Percentiles rank a stretch among this genome's conserved stretches.
These are phyloP conservation scores for Plectosphaerella sp. DNA, from an alignment of 2,329 filamentous ascomycete genomes.

Conservation along the genomic window DNA sequence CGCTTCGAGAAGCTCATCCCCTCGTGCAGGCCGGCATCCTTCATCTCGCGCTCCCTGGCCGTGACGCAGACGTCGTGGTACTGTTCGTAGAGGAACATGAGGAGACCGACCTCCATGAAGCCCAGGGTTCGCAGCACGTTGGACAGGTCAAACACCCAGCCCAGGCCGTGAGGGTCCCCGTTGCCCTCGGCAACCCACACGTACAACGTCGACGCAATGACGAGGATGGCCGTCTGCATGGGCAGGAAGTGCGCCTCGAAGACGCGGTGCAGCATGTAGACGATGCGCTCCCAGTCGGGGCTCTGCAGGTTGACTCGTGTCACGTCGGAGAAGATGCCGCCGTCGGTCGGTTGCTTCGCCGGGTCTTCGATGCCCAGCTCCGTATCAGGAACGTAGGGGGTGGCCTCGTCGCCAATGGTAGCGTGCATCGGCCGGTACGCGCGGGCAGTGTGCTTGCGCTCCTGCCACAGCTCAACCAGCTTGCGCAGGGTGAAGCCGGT, in stretches of 20 bases:
- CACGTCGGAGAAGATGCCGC: slow-evolving; percentile 51
- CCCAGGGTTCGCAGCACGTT: slow-evolving; percentile 55
- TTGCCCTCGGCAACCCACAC: slow-evolving; percentile 46
- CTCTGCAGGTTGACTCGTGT: slow-evolving; percentile 44
- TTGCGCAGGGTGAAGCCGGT: slow-evolving; percentile 61
- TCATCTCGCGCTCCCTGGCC: slow-evolving; percentile 62
- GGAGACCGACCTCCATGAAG: slow-evolving; percentile 58
- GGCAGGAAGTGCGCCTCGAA: slow-evolving; percentile 72
- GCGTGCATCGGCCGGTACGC: slow-evolving; percentile 53
- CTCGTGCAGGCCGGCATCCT: slow-evolving; percentile 56
- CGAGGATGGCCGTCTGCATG: slow-evolving; percentile 60
- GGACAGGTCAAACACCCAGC: slow-evolving; percentile 57
- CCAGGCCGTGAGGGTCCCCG: slow-evolving; percentile 46
- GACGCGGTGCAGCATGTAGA: slow-evolving; percentile 60
- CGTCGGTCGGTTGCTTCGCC: slow-evolving; percentile 36
- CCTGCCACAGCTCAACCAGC: slow-evolving; percentile 50
- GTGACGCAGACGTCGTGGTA: slow-evolving; percentile 61
- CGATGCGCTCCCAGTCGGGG: slow-evolving; percentile 50
- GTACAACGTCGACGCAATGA: slow-evolving; percentile 60
- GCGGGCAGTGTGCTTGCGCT: slow-evolving; percentile 51
- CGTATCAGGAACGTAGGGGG: slow-evolving; percentile 43
- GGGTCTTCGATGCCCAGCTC: slow-evolving; percentile 30
- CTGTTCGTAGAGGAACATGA: slow-evolving; percentile 63
- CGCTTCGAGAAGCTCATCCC: slow-evolving; percentile 63
- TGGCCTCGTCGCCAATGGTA: slow-evolving; percentile 38